Evolutionary conservation across 2,329 filamentous ascomycete genomes (phyloP).

Genomic region (Grosmannia serpens): DNA sequence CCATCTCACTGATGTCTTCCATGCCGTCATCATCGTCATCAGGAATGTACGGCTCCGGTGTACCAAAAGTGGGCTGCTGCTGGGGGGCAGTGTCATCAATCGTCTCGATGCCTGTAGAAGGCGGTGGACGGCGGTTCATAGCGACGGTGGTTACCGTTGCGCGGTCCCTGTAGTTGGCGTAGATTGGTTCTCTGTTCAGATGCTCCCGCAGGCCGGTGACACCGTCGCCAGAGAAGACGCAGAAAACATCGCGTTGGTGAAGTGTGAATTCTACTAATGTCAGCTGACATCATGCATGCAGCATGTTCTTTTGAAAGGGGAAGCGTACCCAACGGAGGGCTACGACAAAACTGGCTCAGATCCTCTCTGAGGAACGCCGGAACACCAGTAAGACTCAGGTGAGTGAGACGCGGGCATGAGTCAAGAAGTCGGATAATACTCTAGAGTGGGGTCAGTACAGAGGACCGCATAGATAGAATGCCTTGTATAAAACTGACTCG

Average conservation of each 20-base stretch:
- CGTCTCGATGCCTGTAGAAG: conserved; percentile 12
- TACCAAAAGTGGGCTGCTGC: conserved; percentile 24
- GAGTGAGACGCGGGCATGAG: conserved; percentile 82
- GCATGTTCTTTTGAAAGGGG: background rate
- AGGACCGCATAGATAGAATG: too few species aligned
- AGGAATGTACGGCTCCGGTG: conserved; percentile 20
- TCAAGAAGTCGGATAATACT: conserved; percentile 85
- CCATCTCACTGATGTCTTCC: conserved; percentile 29
- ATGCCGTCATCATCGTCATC: conserved; percentile 33
- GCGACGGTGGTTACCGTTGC: conserved; percentile 5
- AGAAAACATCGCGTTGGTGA: conserved; percentile 91
- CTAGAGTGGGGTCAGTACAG: too few species aligned
- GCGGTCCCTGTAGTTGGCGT: conserved; percentile 30
- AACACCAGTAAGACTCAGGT: conserved; percentile 88
- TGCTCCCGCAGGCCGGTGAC: conserved; percentile 68
- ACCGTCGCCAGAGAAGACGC: conserved; percentile 86
- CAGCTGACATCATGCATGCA: background rate
- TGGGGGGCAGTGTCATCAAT: conserved; percentile 4
- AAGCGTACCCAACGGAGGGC: conserved; percentile 59
- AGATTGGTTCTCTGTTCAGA: conserved; percentile 49
- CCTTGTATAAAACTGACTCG: conserved; percentile 45
- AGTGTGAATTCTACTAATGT: conserved; percentile 68
- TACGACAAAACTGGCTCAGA: conserved; percentile 73
- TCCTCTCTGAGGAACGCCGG: conserved; percentile 81
- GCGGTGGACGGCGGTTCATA: conserved; percentile 8